A percentile compares a stretch with the other conserved stretches of the same genome.
Conservation (phyloP, 2,329 filamentous ascomycete genomes). For the Alternaria triticina region DNA sequence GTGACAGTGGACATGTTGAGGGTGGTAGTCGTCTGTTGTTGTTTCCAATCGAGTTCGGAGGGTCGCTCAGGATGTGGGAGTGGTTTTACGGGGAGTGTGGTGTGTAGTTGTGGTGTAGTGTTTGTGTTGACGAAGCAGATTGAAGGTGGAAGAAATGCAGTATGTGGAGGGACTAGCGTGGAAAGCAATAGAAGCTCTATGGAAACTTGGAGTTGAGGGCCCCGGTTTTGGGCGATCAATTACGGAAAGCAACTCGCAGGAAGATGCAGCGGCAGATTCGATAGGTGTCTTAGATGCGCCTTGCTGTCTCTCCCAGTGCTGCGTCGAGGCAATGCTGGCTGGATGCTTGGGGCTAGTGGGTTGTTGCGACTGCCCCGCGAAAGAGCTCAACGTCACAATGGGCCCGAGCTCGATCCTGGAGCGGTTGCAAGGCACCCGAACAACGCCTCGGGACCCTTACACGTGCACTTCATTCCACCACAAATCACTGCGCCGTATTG, state of each 20-base stretch:
- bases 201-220: slow-evolving; percentile 36
- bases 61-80: not conserved
- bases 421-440: slow-evolving; percentile 25
- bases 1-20: slow-evolving; percentile 42
- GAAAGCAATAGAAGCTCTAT: slow-evolving; percentile 49
- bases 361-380: slow-evolving; percentile 28
- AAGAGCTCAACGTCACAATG: slow-evolving; percentile 34
- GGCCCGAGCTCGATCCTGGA: slow-evolving; percentile 24
- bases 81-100: slow-evolving; percentile 4
- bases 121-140: slow-evolving; percentile 30
- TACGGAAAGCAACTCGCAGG: slow-evolving; percentile 10
- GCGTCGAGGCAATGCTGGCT: slow-evolving; percentile 5
- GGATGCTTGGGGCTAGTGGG: slow-evolving; percentile 23
- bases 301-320: slow-evolving; percentile 7
- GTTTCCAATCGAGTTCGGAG: slow-evolving; percentile 2
- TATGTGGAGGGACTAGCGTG: slow-evolving; percentile 45
- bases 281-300: slow-evolving; percentile 3
- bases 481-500: not conserved
- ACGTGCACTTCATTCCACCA: slow-evolving; percentile 2
- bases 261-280: not conserved
- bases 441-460: slow-evolving; percentile 15
- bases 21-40: slow-evolving; percentile 2
- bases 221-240: slow-evolving; percentile 24
- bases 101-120: slow-evolving; percentile 24
- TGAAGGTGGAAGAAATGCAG: slow-evolving; percentile 46